Evolutionary conservation across 1,284 basidiomycete genomes (phyloP).

Genomic region (Marasmius oreades): DNA sequence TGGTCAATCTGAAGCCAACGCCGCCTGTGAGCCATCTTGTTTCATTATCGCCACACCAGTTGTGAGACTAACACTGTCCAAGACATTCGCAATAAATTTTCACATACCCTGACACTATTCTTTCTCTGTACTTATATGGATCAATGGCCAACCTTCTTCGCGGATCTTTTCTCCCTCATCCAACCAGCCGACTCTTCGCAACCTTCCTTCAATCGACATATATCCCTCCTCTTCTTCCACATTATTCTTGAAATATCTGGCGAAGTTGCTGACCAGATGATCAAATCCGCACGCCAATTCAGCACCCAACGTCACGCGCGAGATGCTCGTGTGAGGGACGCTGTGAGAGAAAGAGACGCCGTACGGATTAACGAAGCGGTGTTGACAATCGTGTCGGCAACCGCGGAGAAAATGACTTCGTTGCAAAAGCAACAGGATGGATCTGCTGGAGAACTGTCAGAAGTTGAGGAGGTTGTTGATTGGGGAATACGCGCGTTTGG

Average conservation of each 20-base stretch:
- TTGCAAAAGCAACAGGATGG: constrained; percentile 47
- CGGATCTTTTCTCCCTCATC: constrained; percentile 74
- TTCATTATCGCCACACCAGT: constrained; percentile 10
- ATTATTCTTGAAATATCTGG: constrained; percentile 88
- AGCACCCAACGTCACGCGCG: constrained; percentile 68
- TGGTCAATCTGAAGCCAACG: constrained; percentile 70
- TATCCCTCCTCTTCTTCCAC: constrained; percentile 84
- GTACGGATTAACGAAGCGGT: constrained; percentile 85
- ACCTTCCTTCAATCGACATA: constrained; percentile 70
- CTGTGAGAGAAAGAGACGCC: constrained; percentile 89
- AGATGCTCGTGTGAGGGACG: constrained; percentile 83
- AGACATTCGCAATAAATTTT: constrained; percentile 97
- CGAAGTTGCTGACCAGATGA: constrained; percentile 89
- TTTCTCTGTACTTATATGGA: constrained; percentile 88
- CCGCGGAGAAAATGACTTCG: constrained; percentile 55
- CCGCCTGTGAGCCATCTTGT: constrained; percentile 58
- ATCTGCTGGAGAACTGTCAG: constrained; percentile 47
- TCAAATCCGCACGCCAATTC: constrained; percentile 79
- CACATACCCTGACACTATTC: constrained; percentile 93
- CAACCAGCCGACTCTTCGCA: constrained; percentile 55
- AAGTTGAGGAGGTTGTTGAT: constrained; percentile 79
- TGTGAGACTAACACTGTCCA: constrained; percentile 2
- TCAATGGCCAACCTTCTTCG: constrained; percentile 82
- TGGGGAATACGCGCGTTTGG: constrained; percentile 89
- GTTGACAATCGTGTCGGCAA: constrained; percentile 78